These are phyloP conservation scores for Draba incana DNA, from an alignment of 345 rosid species.

Conservation along the genomic window DNA sequence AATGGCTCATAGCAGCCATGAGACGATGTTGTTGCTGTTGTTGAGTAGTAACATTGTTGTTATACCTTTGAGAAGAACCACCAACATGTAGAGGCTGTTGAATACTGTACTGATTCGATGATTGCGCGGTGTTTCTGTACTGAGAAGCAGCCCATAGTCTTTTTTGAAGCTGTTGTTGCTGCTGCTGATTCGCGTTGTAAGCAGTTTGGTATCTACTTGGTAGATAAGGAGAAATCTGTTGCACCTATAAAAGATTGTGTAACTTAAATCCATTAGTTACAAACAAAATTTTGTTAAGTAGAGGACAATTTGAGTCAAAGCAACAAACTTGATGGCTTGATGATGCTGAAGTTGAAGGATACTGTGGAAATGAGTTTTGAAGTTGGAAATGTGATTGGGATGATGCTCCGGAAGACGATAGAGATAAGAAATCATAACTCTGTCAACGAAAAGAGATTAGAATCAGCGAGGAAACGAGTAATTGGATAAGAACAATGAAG, in stretches of 20 bases:
- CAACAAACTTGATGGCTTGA: constrained; percentile 62
- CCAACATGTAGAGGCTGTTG: constrained; percentile 44
- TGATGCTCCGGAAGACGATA: constrained; percentile 47
- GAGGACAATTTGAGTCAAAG: neutral
- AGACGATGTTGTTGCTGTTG: constrained; percentile 52
- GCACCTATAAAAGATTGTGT: constrained; percentile 46
- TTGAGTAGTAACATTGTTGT: constrained; percentile 38
- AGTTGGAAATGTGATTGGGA: constrained; percentile 46
- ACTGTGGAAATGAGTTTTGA: constrained; percentile 45
- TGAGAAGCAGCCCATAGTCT: constrained; percentile 59
- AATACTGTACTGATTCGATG: constrained; percentile 45
- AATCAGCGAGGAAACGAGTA: constrained; percentile 9
- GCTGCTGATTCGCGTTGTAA: constrained; percentile 46
- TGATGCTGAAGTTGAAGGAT: constrained; percentile 42
- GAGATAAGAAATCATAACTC: constrained; percentile 69
- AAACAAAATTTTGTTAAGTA: neutral
- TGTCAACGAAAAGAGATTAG: constrained; percentile 41
- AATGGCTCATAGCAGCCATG: constrained; percentile 42
- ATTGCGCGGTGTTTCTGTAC: constrained; percentile 37
- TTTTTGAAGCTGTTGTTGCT: constrained; percentile 48
- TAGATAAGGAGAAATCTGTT: constrained; percentile 47
- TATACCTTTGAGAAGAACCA: constrained; percentile 40
- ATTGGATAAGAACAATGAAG: constrained; percentile 9
- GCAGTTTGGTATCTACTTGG: constrained; percentile 45
- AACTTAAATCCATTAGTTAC: neutral